Base-by-base conservation (phyloP, 768 basidiomycete genomes). In the Tulasnella sp. region DNA sequence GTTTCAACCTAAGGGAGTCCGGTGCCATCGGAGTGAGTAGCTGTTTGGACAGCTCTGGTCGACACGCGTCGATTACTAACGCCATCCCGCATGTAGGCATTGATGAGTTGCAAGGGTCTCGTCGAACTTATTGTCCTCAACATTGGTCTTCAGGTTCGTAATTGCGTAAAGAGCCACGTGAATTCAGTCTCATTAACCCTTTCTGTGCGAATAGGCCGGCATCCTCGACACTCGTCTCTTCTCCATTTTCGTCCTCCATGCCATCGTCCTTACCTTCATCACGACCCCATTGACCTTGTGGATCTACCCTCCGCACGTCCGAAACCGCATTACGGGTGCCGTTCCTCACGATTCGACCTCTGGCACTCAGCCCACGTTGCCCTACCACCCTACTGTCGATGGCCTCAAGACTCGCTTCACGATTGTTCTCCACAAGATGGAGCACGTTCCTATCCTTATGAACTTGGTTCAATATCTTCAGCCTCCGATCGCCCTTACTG, bases 41-140 rank as follows among this genome's bases (percentile, higher is more conserved):
- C 32, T 35, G 29, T 32, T 51, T 32, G 5, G 23, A n/a, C 20
- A 18, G 29, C 18, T 44, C 15, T 42, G 4, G 18, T 35, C 23
- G 16, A 51, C 4, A 35, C 61, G 6, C 29, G 16, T 39, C 37
- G 40, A 2, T 32, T 20, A 32, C 48, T n/a, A 70, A 73, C 20
- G n/a, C 9, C 11, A 51, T n/a, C 5, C 42, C 67, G 16, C 55
- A 7, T 57, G 20, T 32, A 67, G 48, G 88, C 91, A 73, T 84
- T 98, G 35, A 98, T 98, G 95, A 90, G 90, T 83, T 95, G 93
- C 86, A 94, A 97, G 85, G 94, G 93, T 57, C 83, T 86, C 5
- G 94, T 96, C 35, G 95, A 96, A 83, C 89, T 96, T 39, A 96
- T 98, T 80, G 95, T 96, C 10, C 89, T 96, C 82, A 98, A 98